Conservation (phyloP, 108 stramenopile species). For the Cyclotella distinguenda region DNA sequence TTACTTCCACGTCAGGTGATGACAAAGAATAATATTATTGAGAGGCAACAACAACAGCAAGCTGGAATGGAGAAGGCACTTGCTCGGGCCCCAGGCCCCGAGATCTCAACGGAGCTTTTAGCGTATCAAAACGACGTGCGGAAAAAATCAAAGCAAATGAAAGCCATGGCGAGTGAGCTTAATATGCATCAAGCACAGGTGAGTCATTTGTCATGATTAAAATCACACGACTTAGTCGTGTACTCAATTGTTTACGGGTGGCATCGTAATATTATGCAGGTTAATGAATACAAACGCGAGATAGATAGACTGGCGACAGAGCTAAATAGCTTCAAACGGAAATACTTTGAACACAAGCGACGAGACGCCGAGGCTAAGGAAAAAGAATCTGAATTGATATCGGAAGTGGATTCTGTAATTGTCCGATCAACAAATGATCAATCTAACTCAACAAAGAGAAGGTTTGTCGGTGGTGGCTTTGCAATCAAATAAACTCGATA, state of each 20-base stretch:
- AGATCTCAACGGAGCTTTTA: constrained; percentile 78
- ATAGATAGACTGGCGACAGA: constrained; percentile 70
- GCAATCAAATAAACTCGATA: constrained; percentile 70
- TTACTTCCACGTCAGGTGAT: constrained; percentile 19
- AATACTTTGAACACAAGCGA: constrained; percentile 78
- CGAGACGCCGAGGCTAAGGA: constrained; percentile 51
- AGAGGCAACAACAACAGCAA: constrained; percentile 80
- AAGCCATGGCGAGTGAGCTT: constrained; percentile 84
- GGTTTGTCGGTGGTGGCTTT: constrained; percentile 69
- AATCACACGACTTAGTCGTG: background rate
- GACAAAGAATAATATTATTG: constrained; percentile 72
- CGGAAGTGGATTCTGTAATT: constrained; percentile 10
- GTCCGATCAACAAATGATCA: constrained; percentile 31
- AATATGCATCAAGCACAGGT: constrained; percentile 88
- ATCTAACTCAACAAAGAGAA: constrained; percentile 30
- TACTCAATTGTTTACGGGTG: no score
- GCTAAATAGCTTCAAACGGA: constrained; percentile 72
- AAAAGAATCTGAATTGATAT: constrained; percentile 30
- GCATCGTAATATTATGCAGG: constrained; percentile 9
- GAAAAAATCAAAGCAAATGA: constrained; percentile 80
- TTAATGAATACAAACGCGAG: constrained; percentile 82
- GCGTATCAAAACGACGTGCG: constrained; percentile 74
- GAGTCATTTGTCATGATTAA: background rate
- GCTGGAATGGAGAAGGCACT: constrained; percentile 69
- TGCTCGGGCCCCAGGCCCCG: constrained; percentile 78